A percentile compares a stretch with the other conserved stretches of the same genome.
phyloP scores from a whole-genome alignment of 768 basidiomycete genomes.

The Serendipita vermifera region DNA sequence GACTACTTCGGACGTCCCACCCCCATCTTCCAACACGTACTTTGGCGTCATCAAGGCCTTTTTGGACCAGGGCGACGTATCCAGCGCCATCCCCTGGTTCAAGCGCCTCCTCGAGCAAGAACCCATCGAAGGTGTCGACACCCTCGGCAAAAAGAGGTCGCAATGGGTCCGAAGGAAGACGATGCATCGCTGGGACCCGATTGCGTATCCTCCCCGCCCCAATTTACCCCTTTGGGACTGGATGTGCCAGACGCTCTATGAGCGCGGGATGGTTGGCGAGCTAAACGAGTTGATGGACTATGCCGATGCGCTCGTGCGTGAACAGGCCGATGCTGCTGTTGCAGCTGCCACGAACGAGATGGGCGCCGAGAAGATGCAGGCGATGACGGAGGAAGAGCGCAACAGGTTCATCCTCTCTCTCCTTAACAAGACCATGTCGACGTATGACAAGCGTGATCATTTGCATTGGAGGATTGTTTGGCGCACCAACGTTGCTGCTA shows the following conservation, averaged over 20 bases:
- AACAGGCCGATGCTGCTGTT: too few relatives aligned
- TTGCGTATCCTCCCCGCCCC: slow-evolving; percentile 37
- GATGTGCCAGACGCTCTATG: slow-evolving; percentile 47
- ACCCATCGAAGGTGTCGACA: slow-evolving; percentile 8
- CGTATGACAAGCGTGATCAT: slow-evolving; percentile 15
- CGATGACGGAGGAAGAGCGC: too few relatives aligned
- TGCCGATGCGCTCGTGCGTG: slow-evolving; percentile 14
- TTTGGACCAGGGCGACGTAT: slow-evolving; percentile 43
- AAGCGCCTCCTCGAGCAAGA: slow-evolving; percentile 42
- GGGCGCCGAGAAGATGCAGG: too few relatives aligned
- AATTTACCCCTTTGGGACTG: slow-evolving; percentile 40
- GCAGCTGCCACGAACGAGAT: too few relatives aligned
- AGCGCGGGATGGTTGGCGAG: slow-evolving; percentile 35
- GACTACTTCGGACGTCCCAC: slow-evolving; percentile 34
- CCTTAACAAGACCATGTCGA: too few relatives aligned
- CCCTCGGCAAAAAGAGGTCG: background rate
- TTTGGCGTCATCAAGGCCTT: slow-evolving; percentile 54
- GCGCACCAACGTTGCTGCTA: background rate
- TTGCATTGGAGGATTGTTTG: slow-evolving; percentile 7
- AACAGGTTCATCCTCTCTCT: too few relatives aligned
- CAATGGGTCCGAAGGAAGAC: slow-evolving; percentile 12
- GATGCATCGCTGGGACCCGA: slow-evolving; percentile 30
- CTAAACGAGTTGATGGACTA: slow-evolving; percentile 34
- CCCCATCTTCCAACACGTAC: slow-evolving; percentile 51
- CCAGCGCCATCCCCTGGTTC: slow-evolving; percentile 60